Conservation (phyloP, 2,329 filamentous ascomycete genomes). For the Neoscytalidium dimidiatum region DNA sequence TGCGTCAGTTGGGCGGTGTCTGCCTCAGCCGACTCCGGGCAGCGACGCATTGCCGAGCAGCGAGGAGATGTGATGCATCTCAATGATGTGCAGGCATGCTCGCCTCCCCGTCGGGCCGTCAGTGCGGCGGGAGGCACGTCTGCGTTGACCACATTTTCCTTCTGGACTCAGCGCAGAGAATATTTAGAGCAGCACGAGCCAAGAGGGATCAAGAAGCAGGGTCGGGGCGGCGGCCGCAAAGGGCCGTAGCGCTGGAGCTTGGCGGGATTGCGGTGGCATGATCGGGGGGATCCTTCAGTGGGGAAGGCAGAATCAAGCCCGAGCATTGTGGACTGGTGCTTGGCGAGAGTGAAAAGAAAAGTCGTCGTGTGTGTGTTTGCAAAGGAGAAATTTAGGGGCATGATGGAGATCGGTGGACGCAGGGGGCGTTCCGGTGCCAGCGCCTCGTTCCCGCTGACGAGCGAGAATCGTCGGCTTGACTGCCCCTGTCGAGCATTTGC, state of each 20-base stretch:
- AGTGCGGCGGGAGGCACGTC: not conserved
- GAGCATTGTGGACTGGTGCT: not conserved
- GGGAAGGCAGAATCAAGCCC: constrained; percentile 1
- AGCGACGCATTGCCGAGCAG: not conserved
- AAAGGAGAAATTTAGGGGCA: constrained; percentile 17
- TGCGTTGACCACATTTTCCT: not conserved
- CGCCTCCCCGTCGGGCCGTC: constrained; percentile 5
- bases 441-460: constrained; percentile 3
- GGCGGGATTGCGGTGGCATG: constrained; percentile 16
- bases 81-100: constrained; percentile 14
- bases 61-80: constrained; percentile 1
- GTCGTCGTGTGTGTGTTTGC: constrained; percentile 9
- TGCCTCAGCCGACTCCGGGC: not conserved
- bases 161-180: not conserved
- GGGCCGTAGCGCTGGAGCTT: constrained; percentile 11
- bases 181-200: constrained; percentile 18
- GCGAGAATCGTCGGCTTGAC: constrained; percentile 1
- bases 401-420: constrained; percentile 10
- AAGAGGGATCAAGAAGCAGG: constrained; percentile 5
- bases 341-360: not conserved
- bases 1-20: not conserved
- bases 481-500: constrained; percentile 13
- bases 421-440: not conserved
- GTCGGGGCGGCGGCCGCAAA: constrained; percentile 6
- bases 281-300: constrained; percentile 17